Base-by-base conservation (phyloP, 768 basidiomycete genomes). In the Boletus insuetus region DNA sequence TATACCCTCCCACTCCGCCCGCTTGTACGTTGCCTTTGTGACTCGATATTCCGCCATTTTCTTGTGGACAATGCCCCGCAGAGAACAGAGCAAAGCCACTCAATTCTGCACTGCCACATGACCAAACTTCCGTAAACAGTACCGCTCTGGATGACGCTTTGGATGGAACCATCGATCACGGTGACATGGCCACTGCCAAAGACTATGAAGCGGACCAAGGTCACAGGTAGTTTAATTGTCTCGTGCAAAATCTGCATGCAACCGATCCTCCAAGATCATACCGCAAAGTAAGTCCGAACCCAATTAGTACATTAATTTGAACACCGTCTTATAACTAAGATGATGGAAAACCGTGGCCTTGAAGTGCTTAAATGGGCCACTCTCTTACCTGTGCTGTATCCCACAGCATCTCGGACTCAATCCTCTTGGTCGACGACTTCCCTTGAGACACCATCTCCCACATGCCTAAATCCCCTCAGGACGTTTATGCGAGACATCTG, bases 1-100 rank as follows among this genome's bases (percentile, higher is more conserved):
- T 59, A 16, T 20, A 5, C 24, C 17, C 40, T 40, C 42, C 51
- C 38, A 42, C 31, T 10, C 14, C 22, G 3, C 34, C 41, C 20
- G 14, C 31, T 26, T 47, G 59, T 55, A 32, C 67, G 35, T 16
- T 37, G 16, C 35, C 35, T 37, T 37, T 37, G 35, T 37, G 61
- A 53, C 40, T 42, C 31, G 40, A 20, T 50, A 4, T 32, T 40
- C 31, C 10, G 16, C 49, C 29, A 19, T 13, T n/a, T 20, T 53
- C n/a, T 58, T 63, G 60, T 71, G 64, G 69, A 55, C 67, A 68
- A 51, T 67, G 65, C 55, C 22, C 52, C 6, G 6, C 16, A 29
- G 17, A 32, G 20, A 24, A 43, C n/a, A 19, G 41, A 19, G 32
- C 43, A 26, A 13, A 24, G 35, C 35, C 37, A 42, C 19, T 16